Evolutionary conservation across 768 basidiomycete genomes (phyloP), one percentile per base, ranked within the genome.

Genomic region (Lentinula lateritia): DNA sequence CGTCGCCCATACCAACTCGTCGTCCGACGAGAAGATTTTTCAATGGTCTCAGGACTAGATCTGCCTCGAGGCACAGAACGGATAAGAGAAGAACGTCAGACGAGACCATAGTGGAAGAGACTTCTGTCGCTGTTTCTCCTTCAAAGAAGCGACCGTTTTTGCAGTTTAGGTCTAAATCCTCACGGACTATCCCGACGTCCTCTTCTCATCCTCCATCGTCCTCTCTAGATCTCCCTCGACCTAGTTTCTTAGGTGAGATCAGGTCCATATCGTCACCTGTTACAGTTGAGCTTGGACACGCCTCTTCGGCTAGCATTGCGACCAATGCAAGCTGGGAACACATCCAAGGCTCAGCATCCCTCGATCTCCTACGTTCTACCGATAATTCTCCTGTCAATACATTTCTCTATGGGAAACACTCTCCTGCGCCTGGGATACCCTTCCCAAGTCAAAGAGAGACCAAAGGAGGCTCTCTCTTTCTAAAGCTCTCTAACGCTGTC

Each of bases 111-210:
- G 42, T 45, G 10, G 56, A 42, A 6, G 56, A 42, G 20, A 18
- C 39, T 28, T 13, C 13, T 23, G 6, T 9, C 41, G 5, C 41
- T 56, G 36, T 20, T 15, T 56, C 38, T 36, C 54, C 54, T 34
- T 32, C 45, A 28, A 59, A 59, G 58, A 59, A 59, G 18, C 20
- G 46, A 10, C 58, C 58, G 12, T 59, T 59, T 16, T 36, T 59
- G 35, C 32, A 16, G 15, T 59, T 59, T 23, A 46, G 58, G 46
- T 48, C 58, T 5, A 59, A 59, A 23, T 43, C 55, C 18, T n/a
- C 38, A 13, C 55, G 55, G 13, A 43, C 55, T 5, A 20, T 54
- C 8, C 53, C 53, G 38, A 28, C 20, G 5, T 43, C 55, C 12
- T n/a, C 18, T 1, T 32, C 38, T 3, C 13, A 9, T 5, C 39